Evolutionary conservation across 805 yeast genomes (phyloP), one percentile per base, ranked within the genome.

Genomic region (Saccharomycopsis amapae): DNA sequence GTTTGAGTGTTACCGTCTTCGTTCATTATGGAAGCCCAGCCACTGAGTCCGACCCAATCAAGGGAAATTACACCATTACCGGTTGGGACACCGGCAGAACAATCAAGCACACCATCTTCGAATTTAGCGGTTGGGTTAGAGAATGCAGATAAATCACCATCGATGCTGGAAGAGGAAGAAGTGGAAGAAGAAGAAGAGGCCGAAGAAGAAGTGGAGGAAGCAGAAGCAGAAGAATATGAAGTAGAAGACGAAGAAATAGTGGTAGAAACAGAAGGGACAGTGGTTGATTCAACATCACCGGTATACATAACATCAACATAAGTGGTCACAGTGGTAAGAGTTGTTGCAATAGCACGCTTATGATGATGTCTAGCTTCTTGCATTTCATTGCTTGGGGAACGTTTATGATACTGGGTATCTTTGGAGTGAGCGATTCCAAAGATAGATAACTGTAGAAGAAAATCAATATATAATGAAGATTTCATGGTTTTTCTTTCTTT

Each of bases 21-120:
- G 59, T 73, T 68, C 33, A 62, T 53, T 60, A 85, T 72, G 57
- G 90, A 86, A 44, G 94, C 74, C 78, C 78, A 83, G 57, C 96
- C 96, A 54, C 93, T 94, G 54, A 78, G 76, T 31, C 80, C 84
- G 40, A 81, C 72, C 72, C 73, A 72, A 68, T 80, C 81, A 38
- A 85, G 68, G 24, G 86, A 66, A 58, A 86, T 69, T 50, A 87
- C 95, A 72, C 95, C 95, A 60, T 84, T 75, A 52, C 90, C 94
- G 40, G 76, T 61, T 61, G 90, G 94, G 75, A 87, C 83, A 46
- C 69, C 63, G 1, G 46, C 4, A 49, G 72, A 63, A 71, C 96
- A 87, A 50, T 72, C 64, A 57, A 77, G 59, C 32, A 65, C 69
- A 61, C 95, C 95, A 61, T 87, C 95, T 59, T 70, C 68, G 62